Evolutionary conservation across 2,329 filamentous ascomycete genomes (phyloP).

Genomic region (Atkinsonella hypoxylon): DNA sequence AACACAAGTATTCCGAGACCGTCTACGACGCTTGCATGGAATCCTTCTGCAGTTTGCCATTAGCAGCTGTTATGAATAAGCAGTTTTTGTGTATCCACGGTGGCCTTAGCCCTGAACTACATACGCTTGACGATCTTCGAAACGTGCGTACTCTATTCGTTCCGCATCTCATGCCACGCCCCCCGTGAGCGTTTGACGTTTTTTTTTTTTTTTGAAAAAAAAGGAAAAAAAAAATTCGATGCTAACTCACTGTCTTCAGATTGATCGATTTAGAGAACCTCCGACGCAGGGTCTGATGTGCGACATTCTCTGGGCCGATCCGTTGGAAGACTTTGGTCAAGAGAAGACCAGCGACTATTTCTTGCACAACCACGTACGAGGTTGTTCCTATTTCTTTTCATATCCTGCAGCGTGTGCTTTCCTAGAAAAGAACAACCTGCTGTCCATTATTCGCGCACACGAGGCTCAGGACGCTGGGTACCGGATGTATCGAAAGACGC

Average conservation of each 20-base stretch:
- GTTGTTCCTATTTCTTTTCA: conserved; percentile 98
- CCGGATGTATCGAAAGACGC: conserved; percentile 97
- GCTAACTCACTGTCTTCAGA: conserved; percentile 34
- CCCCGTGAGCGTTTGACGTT: too few relatives aligned
- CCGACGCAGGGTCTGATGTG: conserved; percentile 98
- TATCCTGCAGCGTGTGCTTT: conserved; percentile 96
- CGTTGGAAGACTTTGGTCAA: conserved; percentile 94
- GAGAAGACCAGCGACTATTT: conserved; percentile 98
- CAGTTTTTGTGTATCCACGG: conserved; percentile 98
- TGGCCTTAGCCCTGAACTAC: conserved; percentile 86
- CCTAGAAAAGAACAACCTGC: conserved; percentile 95
- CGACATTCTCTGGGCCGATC: conserved; percentile 97
- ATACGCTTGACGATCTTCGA: conserved; percentile 90
- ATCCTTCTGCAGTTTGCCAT: conserved; percentile 84
- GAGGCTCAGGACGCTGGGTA: conserved; percentile 98
- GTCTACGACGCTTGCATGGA: conserved; percentile 98
- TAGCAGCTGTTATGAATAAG: conserved; percentile 99
- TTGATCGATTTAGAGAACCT: conserved; percentile 94
- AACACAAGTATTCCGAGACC: conserved; percentile 96
- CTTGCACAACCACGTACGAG: conserved; percentile 94
- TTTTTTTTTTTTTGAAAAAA: too few relatives aligned
- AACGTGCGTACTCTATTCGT: conserved; percentile 42
- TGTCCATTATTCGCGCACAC: conserved; percentile 94
- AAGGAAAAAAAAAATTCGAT: too few relatives aligned
- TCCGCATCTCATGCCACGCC: neutral